These are phyloP conservation scores for Paramyrothecium roridum DNA, from an alignment of 2,329 filamentous ascomycete species.

Conservation along the genomic window DNA sequence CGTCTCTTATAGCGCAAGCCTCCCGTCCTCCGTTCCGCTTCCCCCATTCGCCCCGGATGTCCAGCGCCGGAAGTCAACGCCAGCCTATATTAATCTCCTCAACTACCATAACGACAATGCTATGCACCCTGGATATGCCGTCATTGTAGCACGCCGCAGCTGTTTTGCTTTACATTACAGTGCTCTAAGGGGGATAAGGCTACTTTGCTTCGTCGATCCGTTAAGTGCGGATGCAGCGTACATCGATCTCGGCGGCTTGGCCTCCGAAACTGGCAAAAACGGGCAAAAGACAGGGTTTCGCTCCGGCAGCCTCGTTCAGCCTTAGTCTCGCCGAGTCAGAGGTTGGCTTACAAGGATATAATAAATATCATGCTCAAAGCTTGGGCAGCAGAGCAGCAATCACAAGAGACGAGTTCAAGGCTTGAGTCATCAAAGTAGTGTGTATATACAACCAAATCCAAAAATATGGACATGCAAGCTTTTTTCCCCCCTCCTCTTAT, in stretches of 20 bases:
- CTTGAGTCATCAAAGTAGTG: not conserved
- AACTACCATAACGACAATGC: not conserved
- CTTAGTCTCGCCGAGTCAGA: not conserved
- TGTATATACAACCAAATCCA: not conserved
- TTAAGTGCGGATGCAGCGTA: not conserved
- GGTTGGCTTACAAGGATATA: no score
- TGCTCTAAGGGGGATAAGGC: not conserved
- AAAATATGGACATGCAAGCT: not conserved
- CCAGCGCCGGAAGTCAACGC: not conserved
- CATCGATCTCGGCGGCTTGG: not conserved
- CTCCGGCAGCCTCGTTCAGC: not conserved
- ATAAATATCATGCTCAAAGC: no score
- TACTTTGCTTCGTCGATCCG: not conserved
- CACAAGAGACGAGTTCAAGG: not conserved
- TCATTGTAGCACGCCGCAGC: no score
- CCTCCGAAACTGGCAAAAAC: not conserved
- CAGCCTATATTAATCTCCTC: not conserved
- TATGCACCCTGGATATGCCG: no score
- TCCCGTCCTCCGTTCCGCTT: not conserved
- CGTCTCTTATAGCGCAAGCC: not conserved
- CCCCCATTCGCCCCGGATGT: not conserved
- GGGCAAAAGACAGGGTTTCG: not conserved
- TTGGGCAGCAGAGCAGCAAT: not conserved
- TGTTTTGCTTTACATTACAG: not conserved
- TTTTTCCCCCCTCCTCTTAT: not conserved